Base-by-base conservation (phyloP, 306 rosid genomes). In the Sphenostylis stenocarpa region DNA sequence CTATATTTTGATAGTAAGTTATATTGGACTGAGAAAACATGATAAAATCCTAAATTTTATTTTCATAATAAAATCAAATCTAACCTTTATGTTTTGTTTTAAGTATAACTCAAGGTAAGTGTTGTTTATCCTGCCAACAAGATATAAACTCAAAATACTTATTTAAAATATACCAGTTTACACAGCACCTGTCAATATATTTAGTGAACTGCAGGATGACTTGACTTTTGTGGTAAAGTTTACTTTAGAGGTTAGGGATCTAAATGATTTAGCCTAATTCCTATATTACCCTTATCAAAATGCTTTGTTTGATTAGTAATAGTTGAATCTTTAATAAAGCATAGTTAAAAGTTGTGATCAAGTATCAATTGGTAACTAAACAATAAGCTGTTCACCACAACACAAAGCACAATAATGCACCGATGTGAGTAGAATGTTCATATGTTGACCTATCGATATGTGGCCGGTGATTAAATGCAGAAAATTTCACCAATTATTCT, bases 401-500 rank as follows among this genome's bases (percentile, higher is more conserved):
- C 34, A 9, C 34, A n/a, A n/a, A 47, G 16, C 34, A 6, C 23
- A 61, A 36, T 51, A 67, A 52, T 9, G 55, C 8, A 73, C 17
- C 55, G 19, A 67, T 47, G 64, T 57, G 65, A n/a, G n/a, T n/a
- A n/a, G n/a, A 80, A 67, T 49, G 41, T 31, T 60, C 5, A 29
- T 26, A 57, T 20, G 29, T 36, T 48, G 60, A 67, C 41, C 49
- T 4, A 19, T 44, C 24, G 7, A 45, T 21, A 3, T 17, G 36
- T 36, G 10, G 67, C 20, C 34, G 66, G 72, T 51, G 67, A 48
- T 61, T 33, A 29, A 29, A 0, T 41, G 56, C 52, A 19, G 17
- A 81, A 38, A 23, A 39, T 60, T 73, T 51, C 52, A 49, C 23
- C 31, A 58, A 31, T 80, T 3, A 55, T 67, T 57, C 34, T 56